These are phyloP conservation scores for Sorghum bicolor DNA, from an alignment of 176 grass and related monocot species.

Conservation along the genomic window Sorghum_bicolor_NCBIv3 NC_012870.2:5738501-5739000, in stretches of 20 bases:
- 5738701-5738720: neutral
- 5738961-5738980: too few species aligned
- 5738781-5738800: neutral
- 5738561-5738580: too few species aligned
- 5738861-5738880: too few species aligned
- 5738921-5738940: neutral
- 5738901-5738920: neutral
- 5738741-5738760: neutral
- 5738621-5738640: too few species aligned
- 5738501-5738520: too few species aligned
- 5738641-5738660: neutral
- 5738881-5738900: neutral
- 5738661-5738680: neutral
- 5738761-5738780: neutral
- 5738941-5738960: neutral
- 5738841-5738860: too few species aligned
- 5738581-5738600: too few species aligned
- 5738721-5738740: neutral
- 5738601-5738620: too few species aligned
- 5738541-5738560: too few species aligned
- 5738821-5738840: neutral
- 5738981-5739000: too few species aligned
- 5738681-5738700: neutral
- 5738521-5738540: too few species aligned
- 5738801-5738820: neutral